phyloP scores from a whole-genome alignment of 768 basidiomycete genomes.

The Naganishia randhawae region DNA sequence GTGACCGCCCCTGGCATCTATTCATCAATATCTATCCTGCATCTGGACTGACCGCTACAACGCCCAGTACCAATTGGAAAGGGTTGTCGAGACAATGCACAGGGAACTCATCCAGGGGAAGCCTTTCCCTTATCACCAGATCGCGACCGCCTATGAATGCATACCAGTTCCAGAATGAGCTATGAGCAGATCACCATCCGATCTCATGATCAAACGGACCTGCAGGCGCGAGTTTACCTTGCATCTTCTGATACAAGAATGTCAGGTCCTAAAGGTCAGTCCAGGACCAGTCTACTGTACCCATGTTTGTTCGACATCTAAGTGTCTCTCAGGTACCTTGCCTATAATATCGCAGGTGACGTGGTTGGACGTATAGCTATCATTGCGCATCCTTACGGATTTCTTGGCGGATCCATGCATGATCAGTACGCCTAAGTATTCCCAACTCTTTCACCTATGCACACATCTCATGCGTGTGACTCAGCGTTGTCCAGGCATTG shows the following conservation, averaged over 20 bases:
- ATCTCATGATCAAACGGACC: background rate
- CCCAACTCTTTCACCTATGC: background rate
- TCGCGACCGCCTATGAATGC: no score
- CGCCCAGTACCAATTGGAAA: no score
- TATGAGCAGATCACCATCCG: background rate
- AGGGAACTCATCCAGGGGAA: no score
- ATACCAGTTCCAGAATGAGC: background rate
- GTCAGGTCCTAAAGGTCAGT: background rate
- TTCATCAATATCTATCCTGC: no score
- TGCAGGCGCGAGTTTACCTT: slow-evolving; percentile 6
- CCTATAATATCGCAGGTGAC: background rate
- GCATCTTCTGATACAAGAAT: background rate
- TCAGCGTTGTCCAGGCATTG: slow-evolving; percentile 7
- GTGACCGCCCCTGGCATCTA: no score
- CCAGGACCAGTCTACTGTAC: no score
- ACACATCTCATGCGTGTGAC: background rate
- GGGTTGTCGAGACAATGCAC: no score
- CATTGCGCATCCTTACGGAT: slow-evolving; percentile 29
- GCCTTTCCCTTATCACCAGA: no score
- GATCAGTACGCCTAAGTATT: slow-evolving; percentile 22
- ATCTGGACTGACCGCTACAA: no score
- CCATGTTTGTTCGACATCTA: background rate
- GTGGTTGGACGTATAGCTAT: background rate
- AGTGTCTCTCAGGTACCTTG: background rate
- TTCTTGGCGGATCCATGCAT: slow-evolving; percentile 26